Percentiles rank a stretch among this genome's conserved stretches.
phyloP scores from a whole-genome alignment of 495 filamentous ascomycete genomes.

The Aspergillus sparsus region DNA sequence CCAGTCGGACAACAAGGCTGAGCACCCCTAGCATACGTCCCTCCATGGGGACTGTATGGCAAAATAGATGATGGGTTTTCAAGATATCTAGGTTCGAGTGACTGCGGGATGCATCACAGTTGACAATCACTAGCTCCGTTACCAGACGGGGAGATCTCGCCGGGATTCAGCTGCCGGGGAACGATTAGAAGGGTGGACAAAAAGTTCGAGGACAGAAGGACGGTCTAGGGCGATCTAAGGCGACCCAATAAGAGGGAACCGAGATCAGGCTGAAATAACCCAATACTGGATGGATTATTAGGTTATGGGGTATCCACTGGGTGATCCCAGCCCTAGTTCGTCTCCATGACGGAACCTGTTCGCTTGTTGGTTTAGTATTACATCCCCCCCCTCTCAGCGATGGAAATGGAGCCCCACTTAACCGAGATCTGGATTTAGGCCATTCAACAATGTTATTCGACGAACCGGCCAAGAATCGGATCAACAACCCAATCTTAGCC shows the following conservation, averaged over 20 bases:
- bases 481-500: slow-evolving; percentile 28
- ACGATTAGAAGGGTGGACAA: slow-evolving; percentile 10
- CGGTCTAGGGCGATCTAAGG: slow-evolving; percentile 14
- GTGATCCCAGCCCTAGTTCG: slow-evolving; percentile 27
- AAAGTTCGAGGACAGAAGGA: slow-evolving; percentile 8
- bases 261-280: slow-evolving; percentile 20
- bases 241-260: slow-evolving; percentile 17
- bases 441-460: slow-evolving; percentile 17
- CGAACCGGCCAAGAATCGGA: slow-evolving; percentile 24
- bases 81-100: background rate
- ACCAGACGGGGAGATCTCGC: slow-evolving; percentile 12
- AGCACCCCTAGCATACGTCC: background rate
- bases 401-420: slow-evolving; percentile 23
- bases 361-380: slow-evolving; percentile 14
- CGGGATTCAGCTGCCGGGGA: slow-evolving; percentile 22
- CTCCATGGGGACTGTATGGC: background rate
- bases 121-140: slow-evolving; percentile 12
- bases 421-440: slow-evolving; percentile 21
- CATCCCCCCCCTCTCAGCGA: slow-evolving; percentile 12
- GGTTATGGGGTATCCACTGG: slow-evolving; percentile 20
- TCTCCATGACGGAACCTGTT: slow-evolving; percentile 26
- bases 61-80: background rate
- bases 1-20: background rate
- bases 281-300: slow-evolving; percentile 22
- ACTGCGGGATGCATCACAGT: slow-evolving; percentile 4